Evolutionary conservation across 176 grass and related monocot species (phyloP).

Genomic region (Triticum timopheevii): DNA sequence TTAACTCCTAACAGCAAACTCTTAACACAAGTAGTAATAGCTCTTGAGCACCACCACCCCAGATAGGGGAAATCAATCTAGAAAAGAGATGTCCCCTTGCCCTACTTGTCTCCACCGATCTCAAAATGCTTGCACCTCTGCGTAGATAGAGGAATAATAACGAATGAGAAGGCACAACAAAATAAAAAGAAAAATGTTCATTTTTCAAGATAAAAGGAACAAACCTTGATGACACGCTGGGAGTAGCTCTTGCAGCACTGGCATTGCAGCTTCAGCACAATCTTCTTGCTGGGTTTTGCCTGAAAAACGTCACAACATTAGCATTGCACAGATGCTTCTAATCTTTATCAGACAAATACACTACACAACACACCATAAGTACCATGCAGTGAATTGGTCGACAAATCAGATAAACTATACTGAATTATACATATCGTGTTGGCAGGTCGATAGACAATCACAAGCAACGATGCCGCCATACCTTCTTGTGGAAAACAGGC

Average conservation of each 20-base stretch:
- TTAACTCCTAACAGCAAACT: constrained; percentile 33
- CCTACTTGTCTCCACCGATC: constrained; percentile 97
- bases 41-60: constrained; percentile 3
- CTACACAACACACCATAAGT: background rate
- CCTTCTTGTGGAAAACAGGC: constrained; percentile 98
- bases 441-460: background rate
- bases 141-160: background rate
- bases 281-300: constrained; percentile 98
- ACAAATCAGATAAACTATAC: background rate
- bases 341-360: background rate
- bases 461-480: background rate
- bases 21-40: background rate
- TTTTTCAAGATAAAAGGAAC: background rate
- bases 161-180: constrained; percentile 1
- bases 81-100: constrained; percentile 96
- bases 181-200: background rate
- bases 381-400: background rate
- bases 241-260: constrained; percentile 94
- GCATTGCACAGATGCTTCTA: background rate
- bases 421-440: background rate
- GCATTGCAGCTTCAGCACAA: constrained; percentile 91
- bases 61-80: constrained; percentile 40
- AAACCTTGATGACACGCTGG: constrained; percentile 74
- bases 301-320: constrained; percentile 22
- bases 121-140: constrained; percentile 99